Base-by-base conservation (phyloP, 495 filamentous ascomycete genomes). In the Thozetella sp. region DNA sequence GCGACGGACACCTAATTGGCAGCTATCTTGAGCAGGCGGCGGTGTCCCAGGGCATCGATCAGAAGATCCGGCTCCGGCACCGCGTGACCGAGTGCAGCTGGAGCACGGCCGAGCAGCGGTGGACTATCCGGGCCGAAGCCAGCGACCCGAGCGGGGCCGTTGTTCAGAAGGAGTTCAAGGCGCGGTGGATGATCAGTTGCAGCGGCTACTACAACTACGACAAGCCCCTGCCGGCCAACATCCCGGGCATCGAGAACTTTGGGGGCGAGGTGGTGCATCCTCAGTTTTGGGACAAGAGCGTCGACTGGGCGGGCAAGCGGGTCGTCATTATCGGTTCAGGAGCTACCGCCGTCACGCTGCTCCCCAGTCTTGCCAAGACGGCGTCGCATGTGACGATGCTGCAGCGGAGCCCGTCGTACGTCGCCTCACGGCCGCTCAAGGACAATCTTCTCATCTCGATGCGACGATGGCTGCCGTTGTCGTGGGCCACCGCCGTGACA, bases 161-260 rank as follows among this genome's bases (percentile, higher is more conserved):
- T 30, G 22, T 51, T n/a, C 22, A 51, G 40, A 83, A 74, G 27
- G 70, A 68, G 9, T 67, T 83, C 59, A 80, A 70, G 45, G 74
- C 84, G 4, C 78, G 77, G 17, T 90, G 87, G 68, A 51, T 91
- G 40, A 73, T 91, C 55, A 69, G 84, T 55, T 83, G 83, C 62
- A 88, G 84, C 0, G 90, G 90, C 13, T 92, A 91, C 70, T 89
- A 87, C 63, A 81, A 87, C 67, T 90, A 92, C 73, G 67, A 84
- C 12, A 68, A 81, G 56, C 82, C 88, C 0, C 61, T 88, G 34
- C 59, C 83, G 45, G 67, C 80, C 3, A 66, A 66, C 10, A 92
- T 90, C 52, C 86, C 86, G 0, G 85, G 85, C 2, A 66, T 90
- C 26, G 80, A 83, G 0, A 69, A 69, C 26, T 90, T 89, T 70